These are phyloP conservation scores for Typha latifolia DNA, from an alignment of 176 grass and related monocot genomes.

Conservation along the genomic window DNA sequence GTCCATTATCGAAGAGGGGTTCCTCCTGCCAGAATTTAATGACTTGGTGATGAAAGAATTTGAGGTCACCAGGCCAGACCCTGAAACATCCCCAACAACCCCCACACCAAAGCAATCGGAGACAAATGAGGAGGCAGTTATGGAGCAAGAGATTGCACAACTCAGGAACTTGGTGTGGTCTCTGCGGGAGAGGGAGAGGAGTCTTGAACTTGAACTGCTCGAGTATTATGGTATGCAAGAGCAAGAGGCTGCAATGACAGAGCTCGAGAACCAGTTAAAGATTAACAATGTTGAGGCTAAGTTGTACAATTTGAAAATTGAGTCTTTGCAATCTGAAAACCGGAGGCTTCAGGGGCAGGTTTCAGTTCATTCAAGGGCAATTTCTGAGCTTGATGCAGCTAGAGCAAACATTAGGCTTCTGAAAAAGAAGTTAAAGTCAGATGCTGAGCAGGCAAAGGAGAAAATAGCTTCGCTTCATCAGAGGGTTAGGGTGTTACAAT, in stretches of 20 bases:
- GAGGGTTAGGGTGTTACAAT: slow-evolving; percentile 26
- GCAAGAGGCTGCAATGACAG: slow-evolving; percentile 47
- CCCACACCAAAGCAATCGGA: slow-evolving; percentile 12
- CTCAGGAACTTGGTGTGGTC: slow-evolving; percentile 72
- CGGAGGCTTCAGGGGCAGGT: slow-evolving; percentile 45
- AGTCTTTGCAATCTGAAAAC: slow-evolving; percentile 76
- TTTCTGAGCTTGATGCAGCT: slow-evolving; percentile 47
- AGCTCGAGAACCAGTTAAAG: slow-evolving; percentile 82
- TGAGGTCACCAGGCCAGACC: slow-evolving; percentile 11
- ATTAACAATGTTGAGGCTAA: slow-evolving; percentile 68
- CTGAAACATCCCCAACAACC: slow-evolving; percentile 12
- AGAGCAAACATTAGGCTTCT: slow-evolving; percentile 51
- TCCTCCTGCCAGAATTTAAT: slow-evolving; percentile 8
- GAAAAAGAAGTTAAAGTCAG: slow-evolving; percentile 39
- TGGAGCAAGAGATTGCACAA: slow-evolving; percentile 50
- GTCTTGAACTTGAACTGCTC: slow-evolving; percentile 56
- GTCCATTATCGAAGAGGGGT: not conserved
- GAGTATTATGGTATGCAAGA: slow-evolving; percentile 63
- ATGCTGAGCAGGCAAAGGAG: slow-evolving; percentile 47
- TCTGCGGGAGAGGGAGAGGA: slow-evolving; percentile 71
- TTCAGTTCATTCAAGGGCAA: slow-evolving; percentile 32
- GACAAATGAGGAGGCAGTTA: slow-evolving; percentile 32
- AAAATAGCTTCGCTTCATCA: slow-evolving; percentile 42
- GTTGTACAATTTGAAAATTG: slow-evolving; percentile 63
- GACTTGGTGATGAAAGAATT: not conserved